Base-by-base conservation (phyloP, 2,329 filamentous ascomycete species). In the Lachnellula hyalina region DNA sequence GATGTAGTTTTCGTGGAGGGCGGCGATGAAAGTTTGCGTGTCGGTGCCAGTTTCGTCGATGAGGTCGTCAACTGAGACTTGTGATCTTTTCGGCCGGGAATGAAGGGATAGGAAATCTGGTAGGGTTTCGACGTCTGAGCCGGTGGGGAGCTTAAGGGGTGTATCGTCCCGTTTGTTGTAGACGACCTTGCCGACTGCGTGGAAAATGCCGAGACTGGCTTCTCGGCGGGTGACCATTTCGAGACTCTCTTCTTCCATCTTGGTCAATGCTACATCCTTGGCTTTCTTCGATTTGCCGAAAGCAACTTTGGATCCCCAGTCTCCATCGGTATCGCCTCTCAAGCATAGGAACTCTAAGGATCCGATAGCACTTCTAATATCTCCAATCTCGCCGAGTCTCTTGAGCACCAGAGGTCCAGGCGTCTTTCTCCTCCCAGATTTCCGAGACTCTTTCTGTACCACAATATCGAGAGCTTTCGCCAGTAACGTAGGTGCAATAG, bases 11-110 rank as follows among this genome's bases (percentile, higher is more conserved):
- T 99, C 94, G 68, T 97, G 93, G 0, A 97, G 75, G 3, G 91
- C 89, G 4, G 90, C 89, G 48, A 96, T 82, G 66, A 96, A 96
- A 0, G 92, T 96, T 54, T 89, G 84, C 0, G 87, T 90, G 66
- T 99, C 94, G 0, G 94, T 96, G 1, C 94, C 94, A 0, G 89
- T 91, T 73, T 96, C 93, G 65, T 96, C 90, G 23, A 96, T 86
- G n/a, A 99, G 78, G 1, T 82, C 78, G 60, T 96, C 87, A 6
- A 89, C 80, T 6, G 76, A 74, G 1, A 91, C 85, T 58, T 88
- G 78, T 0, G 86, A 86, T 36, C 75, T 74, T 62, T 82, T 85
- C 0, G 81, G 82, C 5, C 86, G 77, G 5, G 81, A 77, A 60
- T 78, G 71, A 11, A 81, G 76, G 3, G 77, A 74, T 36, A 89